Evolutionary conservation across 176 grass and related monocot species (phyloP).

Genomic region (Aechmea fasciata): DNA sequence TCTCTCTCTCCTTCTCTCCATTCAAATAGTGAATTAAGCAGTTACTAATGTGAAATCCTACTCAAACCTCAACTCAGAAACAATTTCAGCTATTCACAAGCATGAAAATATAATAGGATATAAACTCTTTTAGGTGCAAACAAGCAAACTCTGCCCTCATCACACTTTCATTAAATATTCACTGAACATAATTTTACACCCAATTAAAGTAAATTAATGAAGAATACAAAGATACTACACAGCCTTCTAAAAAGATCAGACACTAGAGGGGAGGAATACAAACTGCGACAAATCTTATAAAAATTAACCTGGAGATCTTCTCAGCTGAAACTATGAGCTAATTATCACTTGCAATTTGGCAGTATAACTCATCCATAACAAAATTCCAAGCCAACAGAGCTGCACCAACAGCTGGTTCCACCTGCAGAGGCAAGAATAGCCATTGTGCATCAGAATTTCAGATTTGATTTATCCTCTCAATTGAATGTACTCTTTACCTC

Average conservation of each 20-base stretch:
- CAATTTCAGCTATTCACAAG: too few species aligned
- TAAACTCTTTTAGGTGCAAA: too few species aligned
- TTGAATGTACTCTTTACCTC: slow-evolving; percentile 27
- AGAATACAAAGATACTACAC: not conserved
- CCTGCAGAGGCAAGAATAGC: slow-evolving; percentile 24
- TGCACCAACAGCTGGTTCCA: slow-evolving; percentile 69
- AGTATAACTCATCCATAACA: slow-evolving; percentile 36
- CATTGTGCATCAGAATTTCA: not conserved
- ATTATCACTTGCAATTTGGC: slow-evolving; percentile 9
- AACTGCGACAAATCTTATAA: not conserved
- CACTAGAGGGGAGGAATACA: not conserved
- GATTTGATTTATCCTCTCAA: not conserved
- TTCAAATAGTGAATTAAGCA: too few species aligned
- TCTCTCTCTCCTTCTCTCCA: too few species aligned
- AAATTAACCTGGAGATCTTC: slow-evolving; percentile 7
- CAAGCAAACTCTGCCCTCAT: not conserved
- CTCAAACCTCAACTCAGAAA: too few species aligned
- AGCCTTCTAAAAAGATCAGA: not conserved
- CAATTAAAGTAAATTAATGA: not conserved
- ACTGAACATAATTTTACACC: not conserved
- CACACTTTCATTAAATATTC: not conserved
- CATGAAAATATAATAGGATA: too few species aligned
- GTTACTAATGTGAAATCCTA: too few species aligned
- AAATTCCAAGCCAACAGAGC: slow-evolving; percentile 61
- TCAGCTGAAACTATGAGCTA: not conserved